Evolutionary conservation across 1,284 basidiomycete genomes (phyloP), one percentile per base, ranked within the genome.

Genomic region (Leccinum pallidistipes): DNA sequence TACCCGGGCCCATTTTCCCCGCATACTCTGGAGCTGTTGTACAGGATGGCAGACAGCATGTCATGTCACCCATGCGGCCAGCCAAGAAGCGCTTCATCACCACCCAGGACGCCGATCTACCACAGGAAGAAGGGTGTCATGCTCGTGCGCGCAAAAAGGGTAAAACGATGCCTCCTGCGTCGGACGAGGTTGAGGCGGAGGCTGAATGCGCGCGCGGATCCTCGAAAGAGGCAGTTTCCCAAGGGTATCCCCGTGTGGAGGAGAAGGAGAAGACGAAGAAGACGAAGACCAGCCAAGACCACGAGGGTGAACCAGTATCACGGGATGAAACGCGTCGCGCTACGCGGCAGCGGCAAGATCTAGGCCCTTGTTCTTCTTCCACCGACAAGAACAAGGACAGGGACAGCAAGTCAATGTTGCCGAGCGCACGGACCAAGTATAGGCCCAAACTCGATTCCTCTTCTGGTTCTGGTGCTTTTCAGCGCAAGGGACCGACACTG

Each of bases 41-140:
- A 71, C 69, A 69, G 65, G 61, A 71, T 58, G 64, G 59, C 38
- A 43, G 57, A 12, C 58, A 47, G 18, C 32, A 38, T 53, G 62
- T 31, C 59, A 56, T 70, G 47, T 69, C 73, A 3, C 67, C 74
- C 47, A 68, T 67, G 50, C 66, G 74, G 64, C 68, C 65, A 38
- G 71, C 77, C 32, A 77, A 65, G 64, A 81, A 83, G 71, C 73
- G 75, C 49, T 16, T 29, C 49, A 50, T 50, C 16, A 56, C 52
- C 14, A 64, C 58, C 53, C 64, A n/a, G 47, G 62, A 62, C 14
- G 59, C 50, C 61, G 69, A 73, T 63, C 63, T 36, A n/a, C 29
- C 29, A n/a, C 47, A 54, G 57, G 65, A 74, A 59, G 49, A 50
- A 50, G 24, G 14, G 2, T 16, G 16, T 29, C 21, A 50, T 50